phyloP scores from a whole-genome alignment of 805 yeast genomes.

The Nakazawaea holstii region DNA sequence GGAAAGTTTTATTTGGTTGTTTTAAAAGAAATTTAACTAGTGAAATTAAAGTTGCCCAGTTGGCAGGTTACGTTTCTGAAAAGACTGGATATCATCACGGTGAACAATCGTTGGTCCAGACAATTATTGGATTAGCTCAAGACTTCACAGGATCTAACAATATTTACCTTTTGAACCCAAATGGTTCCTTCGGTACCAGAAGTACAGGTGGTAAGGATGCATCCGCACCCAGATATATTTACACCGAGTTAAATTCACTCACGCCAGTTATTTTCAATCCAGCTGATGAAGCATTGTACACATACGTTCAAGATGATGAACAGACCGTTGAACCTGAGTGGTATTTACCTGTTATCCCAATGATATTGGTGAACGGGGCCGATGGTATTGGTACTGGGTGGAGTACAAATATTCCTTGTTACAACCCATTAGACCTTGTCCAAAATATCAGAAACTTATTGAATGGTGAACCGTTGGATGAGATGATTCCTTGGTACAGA shows the following conservation, averaged over 20 bases:
- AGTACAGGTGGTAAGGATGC: constrained; percentile 97
- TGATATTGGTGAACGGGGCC: constrained; percentile 90
- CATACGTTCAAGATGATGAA: constrained; percentile 88
- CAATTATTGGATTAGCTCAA: constrained; percentile 92
- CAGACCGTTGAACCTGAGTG: constrained; percentile 92
- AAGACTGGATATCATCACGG: constrained; percentile 95
- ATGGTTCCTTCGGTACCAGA: constrained; percentile 95
- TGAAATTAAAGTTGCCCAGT: constrained; percentile 86
- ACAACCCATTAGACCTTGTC: constrained; percentile 81
- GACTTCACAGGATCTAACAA: constrained; percentile 92
- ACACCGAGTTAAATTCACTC: constrained; percentile 73
- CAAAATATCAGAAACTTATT: constrained; percentile 67
- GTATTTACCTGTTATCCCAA: constrained; percentile 92
- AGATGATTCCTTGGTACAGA: constrained; percentile 88
- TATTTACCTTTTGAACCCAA: constrained; percentile 76
- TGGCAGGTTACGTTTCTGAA: constrained; percentile 85
- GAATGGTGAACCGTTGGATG: constrained; percentile 62
- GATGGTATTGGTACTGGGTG: constrained; percentile 99
- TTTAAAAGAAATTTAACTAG: constrained; percentile 70
- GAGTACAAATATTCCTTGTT: constrained; percentile 91
- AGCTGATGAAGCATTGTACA: constrained; percentile 71
- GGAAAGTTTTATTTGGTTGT: constrained; percentile 86
- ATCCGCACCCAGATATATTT: constrained; percentile 96
- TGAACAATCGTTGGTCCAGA: constrained; percentile 79
- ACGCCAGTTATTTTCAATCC: constrained; percentile 75